Evolutionary conservation across 495 filamentous ascomycete species (phyloP).

Genomic region (Aspergillus wentii): DNA sequence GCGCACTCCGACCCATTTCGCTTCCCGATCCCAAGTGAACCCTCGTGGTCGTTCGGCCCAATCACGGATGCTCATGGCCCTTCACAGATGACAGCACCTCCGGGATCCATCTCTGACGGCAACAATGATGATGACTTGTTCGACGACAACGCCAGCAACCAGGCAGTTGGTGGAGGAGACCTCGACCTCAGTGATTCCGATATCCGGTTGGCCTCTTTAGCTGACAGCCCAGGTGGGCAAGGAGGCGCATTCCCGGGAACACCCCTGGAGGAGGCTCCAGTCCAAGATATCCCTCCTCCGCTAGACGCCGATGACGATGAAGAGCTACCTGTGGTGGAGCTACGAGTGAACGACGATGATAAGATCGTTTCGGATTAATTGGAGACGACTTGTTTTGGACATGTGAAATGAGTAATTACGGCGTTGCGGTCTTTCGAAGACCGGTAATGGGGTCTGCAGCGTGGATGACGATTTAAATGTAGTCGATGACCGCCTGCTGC

Average conservation of each 20-base stretch:
- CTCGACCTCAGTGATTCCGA: slow-evolving; percentile 35
- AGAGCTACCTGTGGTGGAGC: slow-evolving; percentile 42
- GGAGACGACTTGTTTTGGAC: slow-evolving; percentile 20
- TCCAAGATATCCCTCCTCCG: slow-evolving; percentile 30
- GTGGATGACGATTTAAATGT: not conserved
- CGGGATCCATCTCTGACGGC: slow-evolving; percentile 23
- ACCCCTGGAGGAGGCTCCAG: slow-evolving; percentile 24
- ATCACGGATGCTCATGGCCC: slow-evolving; percentile 27
- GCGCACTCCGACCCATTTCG: slow-evolving; percentile 18
- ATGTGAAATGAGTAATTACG: slow-evolving; percentile 15
- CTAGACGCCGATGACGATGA: slow-evolving; percentile 34
- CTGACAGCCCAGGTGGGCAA: slow-evolving; percentile 21
- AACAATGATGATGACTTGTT: slow-evolving; percentile 29
- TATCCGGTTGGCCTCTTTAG: slow-evolving; percentile 26
- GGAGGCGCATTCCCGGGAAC: slow-evolving; percentile 22
- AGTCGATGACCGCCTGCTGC: no score
- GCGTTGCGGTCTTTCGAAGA: no score
- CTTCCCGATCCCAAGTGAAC: slow-evolving; percentile 16
- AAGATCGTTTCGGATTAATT: slow-evolving; percentile 22
- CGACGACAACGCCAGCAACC: slow-evolving; percentile 37
- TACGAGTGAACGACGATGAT: slow-evolving; percentile 36
- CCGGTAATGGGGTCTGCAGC: no score
- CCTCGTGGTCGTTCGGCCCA: slow-evolving; percentile 34
- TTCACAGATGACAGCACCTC: slow-evolving; percentile 26
- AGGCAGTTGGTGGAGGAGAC: slow-evolving; percentile 38